Conservation (phyloP, 129 eudicot genomes). For the Centaurea solstitialis region DNA sequence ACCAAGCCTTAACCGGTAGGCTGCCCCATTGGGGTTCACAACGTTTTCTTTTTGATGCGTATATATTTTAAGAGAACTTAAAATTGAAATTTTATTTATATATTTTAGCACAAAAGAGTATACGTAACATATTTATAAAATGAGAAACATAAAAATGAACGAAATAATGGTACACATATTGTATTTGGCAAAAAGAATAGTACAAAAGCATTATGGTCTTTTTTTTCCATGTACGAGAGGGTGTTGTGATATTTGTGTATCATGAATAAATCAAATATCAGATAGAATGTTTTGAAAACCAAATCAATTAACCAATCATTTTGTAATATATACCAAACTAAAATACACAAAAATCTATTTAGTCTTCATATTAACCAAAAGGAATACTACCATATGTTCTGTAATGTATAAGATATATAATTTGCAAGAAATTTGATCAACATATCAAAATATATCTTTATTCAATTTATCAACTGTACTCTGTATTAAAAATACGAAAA, state of each 20-base stretch:
- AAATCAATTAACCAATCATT: no score
- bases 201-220: background rate
- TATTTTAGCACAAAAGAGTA: background rate
- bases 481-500: background rate
- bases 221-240: background rate
- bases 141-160: background rate
- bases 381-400: background rate
- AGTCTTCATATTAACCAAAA: background rate
- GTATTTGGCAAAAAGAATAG: background rate
- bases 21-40: no score
- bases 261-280: no score
- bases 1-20: no score
- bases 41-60: background rate
- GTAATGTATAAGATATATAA: background rate
- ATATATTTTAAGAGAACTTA: no score
- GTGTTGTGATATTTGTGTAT: no score
- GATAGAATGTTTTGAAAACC: no score
- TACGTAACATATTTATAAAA: no score
- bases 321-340: no score
- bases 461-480: background rate
- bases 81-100: no score
- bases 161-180: background rate
- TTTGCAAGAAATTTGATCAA: background rate
- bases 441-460: background rate
- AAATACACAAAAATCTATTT: no score